phyloP scores from a whole-genome alignment of 352 stramenopile genomes.

The Phytophthora hibernalis region DNA sequence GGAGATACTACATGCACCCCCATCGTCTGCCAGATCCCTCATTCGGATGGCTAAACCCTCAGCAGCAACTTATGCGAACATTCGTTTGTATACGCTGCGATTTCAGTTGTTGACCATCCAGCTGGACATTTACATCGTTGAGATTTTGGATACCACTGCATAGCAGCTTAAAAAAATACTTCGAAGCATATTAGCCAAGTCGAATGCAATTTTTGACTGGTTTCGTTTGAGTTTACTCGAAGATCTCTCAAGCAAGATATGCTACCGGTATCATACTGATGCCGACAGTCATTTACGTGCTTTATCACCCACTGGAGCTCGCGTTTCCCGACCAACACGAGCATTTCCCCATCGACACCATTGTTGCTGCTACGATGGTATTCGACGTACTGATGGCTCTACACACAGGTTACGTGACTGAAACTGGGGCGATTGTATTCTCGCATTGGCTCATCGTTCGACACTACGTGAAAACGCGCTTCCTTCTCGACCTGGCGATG shows the following conservation, averaged over 20 bases:
- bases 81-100: too few relatives aligned
- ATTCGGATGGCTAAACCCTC: too few relatives aligned
- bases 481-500: slow-evolving; percentile 31
- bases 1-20: too few relatives aligned
- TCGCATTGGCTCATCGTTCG: slow-evolving; percentile 29
- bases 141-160: too few relatives aligned
- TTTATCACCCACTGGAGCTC: slow-evolving; percentile 46
- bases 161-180: too few relatives aligned
- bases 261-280: slow-evolving; percentile 32
- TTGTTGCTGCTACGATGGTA: slow-evolving; percentile 23
- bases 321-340: slow-evolving; percentile 37
- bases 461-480: slow-evolving; percentile 37
- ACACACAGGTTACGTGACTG: slow-evolving; percentile 44
- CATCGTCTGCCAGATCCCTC: too few relatives aligned
- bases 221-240: too few relatives aligned
- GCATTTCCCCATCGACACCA: neutral
- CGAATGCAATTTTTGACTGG: too few relatives aligned
- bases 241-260: slow-evolving; percentile 33
- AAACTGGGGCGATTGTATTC: slow-evolving; percentile 30
- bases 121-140: too few relatives aligned
- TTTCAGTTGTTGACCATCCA: too few relatives aligned
- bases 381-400: slow-evolving; percentile 40
- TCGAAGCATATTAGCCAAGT: too few relatives aligned
- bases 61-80: too few relatives aligned
- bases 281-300: slow-evolving; percentile 34